Evolutionary conservation across 2,329 filamentous ascomycete species (phyloP).

Genomic region (Verticillium alfalfae): DNA sequence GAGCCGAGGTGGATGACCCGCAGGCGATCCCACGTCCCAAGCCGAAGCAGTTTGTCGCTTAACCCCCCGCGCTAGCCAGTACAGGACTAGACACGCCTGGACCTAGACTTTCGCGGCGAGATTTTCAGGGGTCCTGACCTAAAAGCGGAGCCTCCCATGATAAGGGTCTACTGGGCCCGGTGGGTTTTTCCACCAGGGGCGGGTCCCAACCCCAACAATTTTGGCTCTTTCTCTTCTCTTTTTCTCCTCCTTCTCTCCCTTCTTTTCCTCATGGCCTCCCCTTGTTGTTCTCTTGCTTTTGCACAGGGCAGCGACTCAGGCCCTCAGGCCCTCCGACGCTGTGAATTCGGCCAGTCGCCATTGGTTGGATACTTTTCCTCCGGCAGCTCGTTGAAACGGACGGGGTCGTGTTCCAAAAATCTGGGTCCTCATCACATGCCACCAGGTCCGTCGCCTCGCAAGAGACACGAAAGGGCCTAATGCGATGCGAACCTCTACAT

Average conservation of each 20-base stretch:
- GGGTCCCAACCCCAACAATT: not conserved
- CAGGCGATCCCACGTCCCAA: not conserved
- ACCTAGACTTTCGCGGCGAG: not conserved
- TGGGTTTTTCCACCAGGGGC: not conserved
- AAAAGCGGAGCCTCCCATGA: not conserved
- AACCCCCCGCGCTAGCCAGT: not conserved
- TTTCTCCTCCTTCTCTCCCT: slow-evolving; percentile 3
- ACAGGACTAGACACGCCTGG: not conserved
- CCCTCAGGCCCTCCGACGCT: not conserved
- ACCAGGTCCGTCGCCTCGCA: not conserved
- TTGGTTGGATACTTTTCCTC: not conserved
- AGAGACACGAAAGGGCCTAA: not conserved
- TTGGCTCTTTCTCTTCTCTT: not conserved
- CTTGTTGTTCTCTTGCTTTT: not conserved
- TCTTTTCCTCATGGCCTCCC: not conserved
- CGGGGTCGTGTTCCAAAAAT: not conserved
- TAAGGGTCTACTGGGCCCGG: not conserved
- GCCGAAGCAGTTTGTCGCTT: slow-evolving; percentile 1
- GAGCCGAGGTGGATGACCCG: not conserved
- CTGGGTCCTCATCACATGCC: not conserved
- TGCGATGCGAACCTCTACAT: not conserved
- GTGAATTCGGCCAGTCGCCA: not conserved
- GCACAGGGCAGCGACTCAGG: not conserved
- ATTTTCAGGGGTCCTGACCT: not conserved
- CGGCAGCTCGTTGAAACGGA: not conserved